Base-by-base conservation (phyloP, 306 rosid genomes). In the Alnus glutinosa region DNA sequence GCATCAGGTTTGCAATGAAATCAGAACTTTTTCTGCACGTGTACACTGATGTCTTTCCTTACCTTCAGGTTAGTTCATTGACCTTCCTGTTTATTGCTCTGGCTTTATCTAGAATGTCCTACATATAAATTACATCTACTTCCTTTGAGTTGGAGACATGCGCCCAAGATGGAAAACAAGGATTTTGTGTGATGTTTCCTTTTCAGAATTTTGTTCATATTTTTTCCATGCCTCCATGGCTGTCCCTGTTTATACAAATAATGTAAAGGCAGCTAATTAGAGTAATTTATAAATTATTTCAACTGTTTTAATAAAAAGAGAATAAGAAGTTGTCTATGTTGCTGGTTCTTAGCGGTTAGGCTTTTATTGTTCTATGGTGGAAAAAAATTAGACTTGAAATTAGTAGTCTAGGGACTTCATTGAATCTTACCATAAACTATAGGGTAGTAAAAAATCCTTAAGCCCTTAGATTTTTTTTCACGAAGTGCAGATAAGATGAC, bases 1-100 rank as follows among this genome's bases (percentile, higher is more conserved):
- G 75, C 82, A 72, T 87, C 98, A 91, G 98, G 94, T 86, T 89
- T 80, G 90, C 89, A 11, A 81, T 78, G 13, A 89, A 88, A 80
- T 92, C 97, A 76, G 83, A 85, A 46, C 34, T 91, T 73, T 89
- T 91, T 83, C 71, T 57, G 61, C 94, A 79, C 63, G 96, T 90
- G 68, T 91, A 85, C 80, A 73, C 83, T 69, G 61, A 36, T 30
- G 84, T 91, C 62, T 77, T 71, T 82, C 98, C 98, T 59, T 86
- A 85, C 86, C 90, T 95, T 83, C 98, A 95, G 98, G 98, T 87
- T 16, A 73, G 81, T 86, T 75, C 74, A 58, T 77, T 37, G 52
- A 52, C 42, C 62, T 67, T 39, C 55, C 78, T 66, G 12, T 28
- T 73, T 39, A 37, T 44, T 37, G 34, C 70, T n/a, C 30, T 75